Conservation (phyloP, 805 yeast genomes). For the Ogataea polymorpha region DNA sequence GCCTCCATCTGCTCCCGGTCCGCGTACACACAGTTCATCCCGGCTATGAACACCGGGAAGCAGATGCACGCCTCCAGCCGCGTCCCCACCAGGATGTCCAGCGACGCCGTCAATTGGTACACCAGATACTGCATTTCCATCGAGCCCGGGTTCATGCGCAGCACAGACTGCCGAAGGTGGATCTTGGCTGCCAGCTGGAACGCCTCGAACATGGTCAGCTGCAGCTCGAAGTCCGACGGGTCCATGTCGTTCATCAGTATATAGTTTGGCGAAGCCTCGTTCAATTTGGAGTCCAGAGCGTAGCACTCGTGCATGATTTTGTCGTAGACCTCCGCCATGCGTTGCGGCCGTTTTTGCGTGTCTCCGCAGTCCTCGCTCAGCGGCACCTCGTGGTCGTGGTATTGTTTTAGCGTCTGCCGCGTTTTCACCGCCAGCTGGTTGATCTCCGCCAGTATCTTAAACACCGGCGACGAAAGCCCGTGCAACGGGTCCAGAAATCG, state of each 20-base stretch:
- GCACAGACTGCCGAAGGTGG: slow-evolving; percentile 63
- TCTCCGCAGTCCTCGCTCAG: slow-evolving; percentile 8
- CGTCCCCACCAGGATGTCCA: slow-evolving; percentile 62
- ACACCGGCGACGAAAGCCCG: slow-evolving; percentile 70
- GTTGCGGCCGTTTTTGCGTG: slow-evolving; percentile 19
- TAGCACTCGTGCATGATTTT: slow-evolving; percentile 34
- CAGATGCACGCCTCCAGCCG: slow-evolving; percentile 68
- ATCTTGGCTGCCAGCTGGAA: slow-evolving; percentile 68
- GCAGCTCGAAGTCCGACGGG: slow-evolving; percentile 56
- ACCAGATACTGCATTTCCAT: slow-evolving; percentile 60
- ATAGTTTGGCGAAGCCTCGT: slow-evolving; percentile 50
- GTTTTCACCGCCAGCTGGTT: slow-evolving; percentile 56
- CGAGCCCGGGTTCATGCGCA: slow-evolving; percentile 56
- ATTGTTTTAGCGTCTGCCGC: slow-evolving; percentile 34
- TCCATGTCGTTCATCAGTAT: slow-evolving; percentile 38
- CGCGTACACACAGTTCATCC: slow-evolving; percentile 58
- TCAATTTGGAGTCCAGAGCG: slow-evolving; percentile 48
- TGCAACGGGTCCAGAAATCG: slow-evolving; percentile 63
- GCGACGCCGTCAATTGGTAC: slow-evolving; percentile 49
- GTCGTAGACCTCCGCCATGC: slow-evolving; percentile 34
- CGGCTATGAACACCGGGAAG: slow-evolving; percentile 77
- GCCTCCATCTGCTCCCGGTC: slow-evolving; percentile 50
- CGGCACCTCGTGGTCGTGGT: not conserved
- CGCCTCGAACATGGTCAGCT: slow-evolving; percentile 66
- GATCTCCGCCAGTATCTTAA: slow-evolving; percentile 64